These are phyloP conservation scores for Gryganskiella cystojenkinii DNA, from an alignment of 192 early-diverging fungal species.

Conservation along the genomic window DNA sequence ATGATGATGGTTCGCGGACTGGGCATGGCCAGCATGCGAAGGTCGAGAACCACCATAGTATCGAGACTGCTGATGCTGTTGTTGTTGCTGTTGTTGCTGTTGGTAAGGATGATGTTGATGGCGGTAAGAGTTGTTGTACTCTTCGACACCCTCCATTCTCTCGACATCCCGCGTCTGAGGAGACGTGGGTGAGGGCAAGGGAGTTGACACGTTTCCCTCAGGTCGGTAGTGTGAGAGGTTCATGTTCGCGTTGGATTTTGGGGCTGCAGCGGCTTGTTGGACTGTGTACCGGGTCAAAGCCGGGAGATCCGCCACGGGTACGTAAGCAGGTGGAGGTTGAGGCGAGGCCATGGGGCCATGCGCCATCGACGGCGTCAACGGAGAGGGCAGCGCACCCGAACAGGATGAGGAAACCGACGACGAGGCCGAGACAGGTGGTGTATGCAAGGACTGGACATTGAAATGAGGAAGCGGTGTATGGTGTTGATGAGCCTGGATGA, in stretches of 20 bases:
- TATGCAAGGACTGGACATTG: constrained; percentile 24
- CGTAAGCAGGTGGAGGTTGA: constrained; percentile 10
- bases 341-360: background rate
- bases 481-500: constrained; percentile 46
- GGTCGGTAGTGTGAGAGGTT: constrained; percentile 5
- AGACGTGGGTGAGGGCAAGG: constrained; percentile 41
- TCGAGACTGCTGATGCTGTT: background rate
- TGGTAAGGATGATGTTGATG: constrained; percentile 7
- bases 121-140: constrained; percentile 3
- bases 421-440: background rate
- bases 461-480: constrained; percentile 50
- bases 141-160: constrained; percentile 38
- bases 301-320: background rate
- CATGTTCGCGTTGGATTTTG: constrained; percentile 9
- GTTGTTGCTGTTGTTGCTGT: background rate
- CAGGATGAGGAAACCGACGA: background rate
- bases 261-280: background rate
- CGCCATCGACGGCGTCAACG: constrained; percentile 22
- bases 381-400: constrained; percentile 10
- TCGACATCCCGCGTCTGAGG: constrained; percentile 50
- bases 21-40: constrained; percentile 24
- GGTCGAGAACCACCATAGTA: background rate
- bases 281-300: background rate
- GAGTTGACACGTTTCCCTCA: no score
- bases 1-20: background rate